A percentile compares a stretch with the other conserved stretches of the same genome.
These are phyloP conservation scores for Scheffersomyces lignicola DNA, from an alignment of 1,139 yeast species.

Conservation along the genomic window DNA sequence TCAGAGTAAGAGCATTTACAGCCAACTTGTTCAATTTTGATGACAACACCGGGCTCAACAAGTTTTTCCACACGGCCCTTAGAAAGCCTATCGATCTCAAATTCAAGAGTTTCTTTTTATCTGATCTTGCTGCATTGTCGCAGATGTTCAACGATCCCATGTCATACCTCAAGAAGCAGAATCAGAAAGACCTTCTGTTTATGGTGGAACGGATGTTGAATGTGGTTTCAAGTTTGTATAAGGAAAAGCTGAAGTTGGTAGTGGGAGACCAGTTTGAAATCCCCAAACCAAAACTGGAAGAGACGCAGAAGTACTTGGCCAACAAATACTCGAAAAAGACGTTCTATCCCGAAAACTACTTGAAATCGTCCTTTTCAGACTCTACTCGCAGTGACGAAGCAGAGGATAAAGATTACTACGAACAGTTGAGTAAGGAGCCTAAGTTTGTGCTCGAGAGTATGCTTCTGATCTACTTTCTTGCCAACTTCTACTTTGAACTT, in stretches of 20 bases:
- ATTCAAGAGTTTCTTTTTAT: conserved; percentile 26
- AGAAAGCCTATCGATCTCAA: conserved; percentile 25
- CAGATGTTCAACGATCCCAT: conserved; percentile 41
- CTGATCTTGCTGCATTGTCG: conserved; percentile 33
- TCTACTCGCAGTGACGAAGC: conserved; percentile 5
- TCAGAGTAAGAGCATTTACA: conserved; percentile 36
- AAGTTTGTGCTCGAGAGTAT: conserved; percentile 30
- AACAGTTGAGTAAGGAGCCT: conserved; percentile 26
- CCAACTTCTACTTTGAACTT: conserved; percentile 32
- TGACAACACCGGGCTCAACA: conserved; percentile 49
- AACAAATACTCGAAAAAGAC: conserved; percentile 21
- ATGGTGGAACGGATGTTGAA: conserved; percentile 24
- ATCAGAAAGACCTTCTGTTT: conserved; percentile 21
- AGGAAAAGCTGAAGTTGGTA: conserved; percentile 23
- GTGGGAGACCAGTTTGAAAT: conserved; percentile 21
- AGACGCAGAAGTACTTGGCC: conserved; percentile 18
- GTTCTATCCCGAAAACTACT: conserved; percentile 41
- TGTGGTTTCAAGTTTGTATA: conserved; percentile 28
- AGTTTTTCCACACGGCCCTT: conserved; percentile 35
- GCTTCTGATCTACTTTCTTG: conserved; percentile 32
- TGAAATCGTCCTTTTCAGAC: conserved; percentile 29
- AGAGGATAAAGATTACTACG: conserved; percentile 29
- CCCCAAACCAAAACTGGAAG: conserved; percentile 15
- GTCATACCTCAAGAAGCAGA: conserved; percentile 24
- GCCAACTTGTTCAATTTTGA: conserved; percentile 37